These are phyloP conservation scores for Hypoxylon sp. DNA, from an alignment of 2,329 filamentous ascomycete genomes.

Conservation along the genomic window DNA sequence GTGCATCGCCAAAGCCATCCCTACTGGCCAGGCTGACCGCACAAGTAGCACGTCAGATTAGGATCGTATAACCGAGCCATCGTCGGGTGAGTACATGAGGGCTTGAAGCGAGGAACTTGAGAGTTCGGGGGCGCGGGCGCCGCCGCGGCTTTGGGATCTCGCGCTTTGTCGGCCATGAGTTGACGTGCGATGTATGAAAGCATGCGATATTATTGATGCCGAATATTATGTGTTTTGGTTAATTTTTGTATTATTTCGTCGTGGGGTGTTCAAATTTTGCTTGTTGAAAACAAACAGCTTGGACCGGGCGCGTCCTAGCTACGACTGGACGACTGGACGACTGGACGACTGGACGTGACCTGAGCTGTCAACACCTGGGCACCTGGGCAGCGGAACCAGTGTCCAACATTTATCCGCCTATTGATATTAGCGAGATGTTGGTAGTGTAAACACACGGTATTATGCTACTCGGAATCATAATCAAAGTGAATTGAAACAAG, in stretches of 20 bases:
- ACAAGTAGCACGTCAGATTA: conserved; percentile 69
- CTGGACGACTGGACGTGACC: neutral
- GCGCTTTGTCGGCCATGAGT: conserved; percentile 25
- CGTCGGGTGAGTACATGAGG: conserved; percentile 75
- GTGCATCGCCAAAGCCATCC: conserved; percentile 82
- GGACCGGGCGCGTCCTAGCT: conserved; percentile 4
- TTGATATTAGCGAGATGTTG: conserved; percentile 23
- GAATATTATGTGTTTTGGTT: conserved; percentile 5
- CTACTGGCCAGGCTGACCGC: conserved; percentile 67
- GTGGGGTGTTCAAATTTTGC: too few relatives aligned
- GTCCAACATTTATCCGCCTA: conserved; percentile 2
- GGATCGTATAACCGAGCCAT: conserved; percentile 76
- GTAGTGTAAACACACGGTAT: conserved; percentile 2
- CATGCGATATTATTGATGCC: conserved; percentile 18
- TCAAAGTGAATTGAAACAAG: conserved; percentile 4
- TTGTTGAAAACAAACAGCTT: conserved; percentile 1
- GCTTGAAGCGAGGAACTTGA: conserved; percentile 40
- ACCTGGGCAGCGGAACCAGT: neutral
- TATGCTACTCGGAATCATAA: conserved; percentile 13
- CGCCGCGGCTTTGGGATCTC: conserved; percentile 3
- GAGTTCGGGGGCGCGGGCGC: conserved; percentile 18
- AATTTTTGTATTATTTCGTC: neutral
- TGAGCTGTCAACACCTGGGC: neutral
- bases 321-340: too few relatives aligned
- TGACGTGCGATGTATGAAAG: conserved; percentile 20